These are phyloP conservation scores for Pisolithus thermaeus DNA, from an alignment of 1,284 basidiomycete genomes.

Conservation along the genomic window DNA sequence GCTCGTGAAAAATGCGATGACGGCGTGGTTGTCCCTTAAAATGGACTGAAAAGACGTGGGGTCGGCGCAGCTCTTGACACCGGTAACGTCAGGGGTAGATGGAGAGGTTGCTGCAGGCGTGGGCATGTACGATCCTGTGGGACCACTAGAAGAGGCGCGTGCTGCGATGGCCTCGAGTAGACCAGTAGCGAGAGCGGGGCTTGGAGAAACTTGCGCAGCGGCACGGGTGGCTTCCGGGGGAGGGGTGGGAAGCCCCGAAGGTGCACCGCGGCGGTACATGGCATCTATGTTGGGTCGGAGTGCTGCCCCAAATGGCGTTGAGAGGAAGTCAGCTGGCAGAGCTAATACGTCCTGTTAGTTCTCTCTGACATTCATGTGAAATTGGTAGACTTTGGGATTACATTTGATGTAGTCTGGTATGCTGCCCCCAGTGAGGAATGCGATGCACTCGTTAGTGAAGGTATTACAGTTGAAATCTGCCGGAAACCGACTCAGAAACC, in stretches of 20 bases:
- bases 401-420: conserved; percentile 80
- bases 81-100: conserved; percentile 40
- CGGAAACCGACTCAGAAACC: background rate
- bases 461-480: conserved; percentile 86
- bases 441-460: conserved; percentile 83
- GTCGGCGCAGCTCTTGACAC: conserved; percentile 59
- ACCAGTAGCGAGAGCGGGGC: conserved; percentile 50
- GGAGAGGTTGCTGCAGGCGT: conserved; percentile 23
- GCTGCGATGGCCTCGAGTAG: conserved; percentile 62
- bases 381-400: conserved; percentile 15
- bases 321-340: conserved; percentile 82
- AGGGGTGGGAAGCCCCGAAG: conserved; percentile 34
- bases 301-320: conserved; percentile 85
- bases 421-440: conserved; percentile 74
- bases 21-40: conserved; percentile 43
- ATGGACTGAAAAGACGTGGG: conserved; percentile 47
- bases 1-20: conserved; percentile 65
- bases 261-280: conserved; percentile 66
- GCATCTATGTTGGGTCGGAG: conserved; percentile 84
- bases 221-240: conserved; percentile 25
- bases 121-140: conserved; percentile 10
- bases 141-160: conserved; percentile 36
- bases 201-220: conserved; percentile 31
- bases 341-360: conserved; percentile 40
- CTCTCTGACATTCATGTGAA: background rate